Conservation (phyloP, 495 filamentous ascomycete species). For the Lasiosphaeria ovina region DNA sequence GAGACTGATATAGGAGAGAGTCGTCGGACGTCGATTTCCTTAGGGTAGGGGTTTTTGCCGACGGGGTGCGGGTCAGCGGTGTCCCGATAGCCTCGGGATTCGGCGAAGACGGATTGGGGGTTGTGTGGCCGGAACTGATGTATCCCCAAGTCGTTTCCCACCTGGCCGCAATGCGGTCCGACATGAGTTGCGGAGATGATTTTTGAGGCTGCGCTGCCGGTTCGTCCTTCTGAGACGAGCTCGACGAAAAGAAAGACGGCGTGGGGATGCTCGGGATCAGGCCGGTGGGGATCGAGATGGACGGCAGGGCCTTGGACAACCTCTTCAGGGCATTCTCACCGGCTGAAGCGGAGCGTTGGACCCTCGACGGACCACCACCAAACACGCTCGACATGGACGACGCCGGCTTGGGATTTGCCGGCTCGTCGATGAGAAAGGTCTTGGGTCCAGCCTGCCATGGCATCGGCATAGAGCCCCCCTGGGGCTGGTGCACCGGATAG, state of each 20-base stretch:
- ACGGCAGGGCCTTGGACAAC: conserved; percentile 49
- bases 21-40: conserved; percentile 71
- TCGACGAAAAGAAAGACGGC: conserved; percentile 46
- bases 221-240: conserved; percentile 27
- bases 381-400: conserved; percentile 40
- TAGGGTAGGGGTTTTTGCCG: conserved; percentile 35
- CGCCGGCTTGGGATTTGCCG: conserved; percentile 29
- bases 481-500: conserved; percentile 7
- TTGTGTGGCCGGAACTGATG: neutral
- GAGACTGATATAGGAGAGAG: conserved; percentile 63
- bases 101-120: neutral
- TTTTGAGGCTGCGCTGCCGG: conserved; percentile 16
- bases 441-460: conserved; percentile 54
- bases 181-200: conserved; percentile 9
- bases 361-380: conserved; percentile 28
- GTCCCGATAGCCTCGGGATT: conserved; percentile 25
- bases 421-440: conserved; percentile 37
- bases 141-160: conserved; percentile 2
- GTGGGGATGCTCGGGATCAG: conserved; percentile 44
- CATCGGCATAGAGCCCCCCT: conserved; percentile 36
- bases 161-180: neutral
- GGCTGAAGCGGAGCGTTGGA: conserved; percentile 39
- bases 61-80: conserved; percentile 20
- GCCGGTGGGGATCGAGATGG: conserved; percentile 48
- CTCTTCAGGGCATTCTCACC: conserved; percentile 47